Conservation (phyloP, 192 early-diverging fungal genomes). For the Dispira parvispora region DNA sequence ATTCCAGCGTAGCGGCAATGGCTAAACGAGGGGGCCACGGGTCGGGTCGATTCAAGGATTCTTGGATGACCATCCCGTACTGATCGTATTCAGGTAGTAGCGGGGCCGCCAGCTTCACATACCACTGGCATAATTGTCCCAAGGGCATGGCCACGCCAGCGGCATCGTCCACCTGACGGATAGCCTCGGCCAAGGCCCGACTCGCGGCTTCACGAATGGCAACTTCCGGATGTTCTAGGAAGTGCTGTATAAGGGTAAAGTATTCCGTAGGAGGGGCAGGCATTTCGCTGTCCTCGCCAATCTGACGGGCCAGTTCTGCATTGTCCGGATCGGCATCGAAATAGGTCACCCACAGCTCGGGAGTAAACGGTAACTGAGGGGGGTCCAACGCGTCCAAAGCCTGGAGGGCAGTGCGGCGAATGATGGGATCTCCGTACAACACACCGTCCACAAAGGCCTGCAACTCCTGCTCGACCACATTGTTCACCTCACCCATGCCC, state of each 20-base stretch:
- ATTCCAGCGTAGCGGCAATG: slow-evolving; percentile 53
- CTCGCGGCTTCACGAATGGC: slow-evolving; percentile 23
- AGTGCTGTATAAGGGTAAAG: slow-evolving; percentile 23
- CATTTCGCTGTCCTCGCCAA: slow-evolving; percentile 52
- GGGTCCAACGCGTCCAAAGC: slow-evolving; percentile 42
- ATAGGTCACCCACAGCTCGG: slow-evolving; percentile 49
- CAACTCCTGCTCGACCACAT: slow-evolving; percentile 30
- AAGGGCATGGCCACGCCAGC: slow-evolving; percentile 13
- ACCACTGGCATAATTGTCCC: slow-evolving; percentile 14
- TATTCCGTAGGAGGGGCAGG: slow-evolving; percentile 28
- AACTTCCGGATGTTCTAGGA: slow-evolving; percentile 11
- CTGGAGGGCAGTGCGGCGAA: slow-evolving; percentile 44
- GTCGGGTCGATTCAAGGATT: slow-evolving; percentile 65
- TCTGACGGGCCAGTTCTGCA: slow-evolving; percentile 30
- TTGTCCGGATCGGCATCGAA: slow-evolving; percentile 44
- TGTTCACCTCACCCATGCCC: slow-evolving; percentile 23
- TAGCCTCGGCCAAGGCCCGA: slow-evolving; percentile 41
- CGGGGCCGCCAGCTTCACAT: slow-evolving; percentile 32
- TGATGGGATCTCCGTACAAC: slow-evolving; percentile 41
- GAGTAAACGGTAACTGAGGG: slow-evolving; percentile 38
- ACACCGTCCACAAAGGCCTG: slow-evolving; percentile 41
- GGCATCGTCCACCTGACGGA: slow-evolving; percentile 35
- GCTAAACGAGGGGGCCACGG: slow-evolving; percentile 67
- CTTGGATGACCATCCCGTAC: slow-evolving; percentile 75
- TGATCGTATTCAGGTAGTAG: slow-evolving; percentile 79